Evolutionary conservation across 2,329 filamentous ascomycete genomes (phyloP), one percentile per base, ranked within the genome.

Genomic region (Metarhizium robertsii): DNA sequence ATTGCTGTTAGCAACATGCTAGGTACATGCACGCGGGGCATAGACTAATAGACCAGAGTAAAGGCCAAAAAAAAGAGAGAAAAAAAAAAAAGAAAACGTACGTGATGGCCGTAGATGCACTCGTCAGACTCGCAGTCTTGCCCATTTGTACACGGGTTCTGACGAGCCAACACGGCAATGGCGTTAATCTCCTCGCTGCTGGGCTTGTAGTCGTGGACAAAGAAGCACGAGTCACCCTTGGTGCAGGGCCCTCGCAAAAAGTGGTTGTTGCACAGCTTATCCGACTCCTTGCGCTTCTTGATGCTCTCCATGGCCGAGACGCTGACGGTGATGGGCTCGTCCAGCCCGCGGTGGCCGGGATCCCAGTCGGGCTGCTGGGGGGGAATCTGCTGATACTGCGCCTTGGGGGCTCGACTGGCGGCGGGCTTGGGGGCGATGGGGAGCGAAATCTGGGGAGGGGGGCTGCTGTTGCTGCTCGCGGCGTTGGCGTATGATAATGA

Each of bases 61-160:
- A 8, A 32, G n/a, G 5, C 6, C 32, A 14, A 43, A 25, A 16
- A 47, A 52, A 8, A 48, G 25, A n/a, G n/a, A n/a, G n/a, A n/a
- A 5, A 34, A 6, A 14, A 29, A 32, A 25, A 3, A 47, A 18
- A 34, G 6, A 14, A 47, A 29, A 73, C 79, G 71, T 63, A 82
- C 79, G 62, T 85, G 77, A 64, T 85, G 82, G 2, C 82, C 82
- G 61, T 85, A 85, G 57, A 85, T 84, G 64, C 82, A 85, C 58
- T 79, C 76, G 2, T 77, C 73, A 4, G 75, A 68, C 6, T 79
- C 75, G 60, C 82, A 85, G n/a, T 80, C 72, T 64, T 85, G 82
- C 0, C 79, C 79, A 34, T 69, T 75, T 0, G 73, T 73, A 66
- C 82, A 85, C 1, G 81, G 82, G 55, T 82, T 84, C 55, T 80